Evolutionary conservation across 352 stramenopile species (phyloP), one percentile per base, ranked within the genome.

Genomic region (Globisporangium apiculatum): DNA sequence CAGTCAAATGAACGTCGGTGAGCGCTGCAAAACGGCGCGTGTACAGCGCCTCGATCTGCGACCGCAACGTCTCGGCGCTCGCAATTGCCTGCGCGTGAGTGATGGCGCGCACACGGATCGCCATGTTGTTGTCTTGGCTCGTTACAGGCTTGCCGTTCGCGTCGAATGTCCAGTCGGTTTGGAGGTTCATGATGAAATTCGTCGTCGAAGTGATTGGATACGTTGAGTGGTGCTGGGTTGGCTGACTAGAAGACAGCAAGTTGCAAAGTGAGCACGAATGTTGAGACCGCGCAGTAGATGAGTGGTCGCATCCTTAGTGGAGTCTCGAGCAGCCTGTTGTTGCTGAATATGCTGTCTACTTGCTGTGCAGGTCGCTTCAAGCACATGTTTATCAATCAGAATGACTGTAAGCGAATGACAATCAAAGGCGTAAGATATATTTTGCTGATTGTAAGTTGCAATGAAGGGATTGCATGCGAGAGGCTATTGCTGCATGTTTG

Each of bases 81-180:
- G 17, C 55, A 31, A 60, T 60, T 18, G 3, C 31, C 11, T 54
- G 15, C 2, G 7, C n/a, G 11, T 45, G 36, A 1, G 24, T 43
- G 31, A 58, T 15, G 7, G 36, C 43, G 7, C 31, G 24, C 31
- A 45, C 53, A 10, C 24, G 14, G 0, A 58, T 31, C 3, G 31
- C 31, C 1, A 3, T 31, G 2, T 24, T 24, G 31, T 36, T 35
- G 7, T 14, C 7, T 5, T 43, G 8, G 14, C 4, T 51, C 12
- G 18, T 24, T 6, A 47, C 11, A 5, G 41, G 11, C 8, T 49
- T 51, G 14, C 53, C 55, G 5, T 60, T 12, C 18, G 17, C 17
- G 55, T 42, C 24, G 17, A 55, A 53, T 10, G 3, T 17, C 55
- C 55, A 60, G 18, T 55, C 46, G 10, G 55, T 54, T 37, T 60